Conservation (phyloP, 192 early-diverging fungal genomes). For the Entomortierella beljakovae region DNA sequence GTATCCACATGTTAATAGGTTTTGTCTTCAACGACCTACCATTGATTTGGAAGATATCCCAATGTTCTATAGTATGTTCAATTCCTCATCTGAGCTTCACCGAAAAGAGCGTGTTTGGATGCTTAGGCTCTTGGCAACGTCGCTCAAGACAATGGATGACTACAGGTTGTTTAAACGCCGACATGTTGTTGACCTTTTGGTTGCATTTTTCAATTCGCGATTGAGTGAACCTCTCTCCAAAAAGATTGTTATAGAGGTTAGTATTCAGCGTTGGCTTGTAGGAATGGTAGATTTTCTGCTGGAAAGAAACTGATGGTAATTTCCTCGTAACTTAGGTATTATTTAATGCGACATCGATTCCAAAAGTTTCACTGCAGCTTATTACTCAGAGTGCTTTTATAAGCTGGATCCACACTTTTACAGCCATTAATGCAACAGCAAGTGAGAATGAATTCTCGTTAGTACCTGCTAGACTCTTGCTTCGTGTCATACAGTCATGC, state of each 20-base stretch:
- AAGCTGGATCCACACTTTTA: conserved; percentile 62
- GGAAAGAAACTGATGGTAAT: conserved; percentile 31
- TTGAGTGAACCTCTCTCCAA: conserved; percentile 69
- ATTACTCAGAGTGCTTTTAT: conserved; percentile 71
- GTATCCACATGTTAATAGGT: conserved; percentile 80
- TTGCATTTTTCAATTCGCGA: conserved; percentile 74
- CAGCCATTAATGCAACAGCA: conserved; percentile 11
- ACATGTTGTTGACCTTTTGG: conserved; percentile 76
- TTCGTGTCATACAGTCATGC: conserved; percentile 47
- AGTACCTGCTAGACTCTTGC: conserved; percentile 48
- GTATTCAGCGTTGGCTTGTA: conserved; percentile 15
- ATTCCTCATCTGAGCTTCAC: conserved; percentile 70
- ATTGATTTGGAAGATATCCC: conserved; percentile 87
- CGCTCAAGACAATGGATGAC: conserved; percentile 71
- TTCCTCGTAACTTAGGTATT: conserved; percentile 56
- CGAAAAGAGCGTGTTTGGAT: conserved; percentile 83
- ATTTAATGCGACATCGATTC: conserved; percentile 63
- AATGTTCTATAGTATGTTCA: conserved; percentile 84
- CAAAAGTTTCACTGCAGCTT: conserved; percentile 66
- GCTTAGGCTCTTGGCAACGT: conserved; percentile 69
- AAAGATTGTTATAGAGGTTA: conserved; percentile 64
- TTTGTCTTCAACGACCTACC: conserved; percentile 75
- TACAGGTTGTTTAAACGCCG: conserved; percentile 76
- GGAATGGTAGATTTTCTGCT: no score
- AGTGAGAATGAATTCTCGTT: conserved; percentile 47